phyloP scores from a whole-genome alignment of 768 basidiomycete species.

The Gyrodon lividus region DNA sequence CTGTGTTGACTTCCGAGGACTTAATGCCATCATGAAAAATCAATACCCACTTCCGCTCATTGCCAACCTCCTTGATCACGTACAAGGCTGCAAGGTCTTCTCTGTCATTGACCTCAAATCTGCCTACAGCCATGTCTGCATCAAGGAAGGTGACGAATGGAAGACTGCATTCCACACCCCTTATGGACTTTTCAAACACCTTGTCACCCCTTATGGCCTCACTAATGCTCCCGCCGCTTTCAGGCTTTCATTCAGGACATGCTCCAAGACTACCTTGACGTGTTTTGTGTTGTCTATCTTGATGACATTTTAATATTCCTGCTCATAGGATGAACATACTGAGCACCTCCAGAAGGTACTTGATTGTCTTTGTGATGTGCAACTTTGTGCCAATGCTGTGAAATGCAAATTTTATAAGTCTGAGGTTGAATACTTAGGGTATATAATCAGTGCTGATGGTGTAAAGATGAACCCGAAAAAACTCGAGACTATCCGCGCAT shows the following conservation, averaged over 20 bases:
- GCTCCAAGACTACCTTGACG: slow-evolving; percentile 37
- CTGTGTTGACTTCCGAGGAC: slow-evolving; percentile 33
- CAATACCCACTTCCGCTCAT: slow-evolving; percentile 35
- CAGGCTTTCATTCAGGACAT: slow-evolving; percentile 44
- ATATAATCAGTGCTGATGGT: slow-evolving; percentile 31
- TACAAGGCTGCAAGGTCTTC: slow-evolving; percentile 29
- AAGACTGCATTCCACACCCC: slow-evolving; percentile 43
- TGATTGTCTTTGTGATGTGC: slow-evolving; percentile 25
- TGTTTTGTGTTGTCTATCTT: slow-evolving; percentile 42
- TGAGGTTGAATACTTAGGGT: slow-evolving; percentile 43
- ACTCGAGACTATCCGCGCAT: slow-evolving; percentile 31
- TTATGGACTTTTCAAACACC: slow-evolving; percentile 38
- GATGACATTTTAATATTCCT: slow-evolving; percentile 46
- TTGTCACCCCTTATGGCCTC: slow-evolving; percentile 39
- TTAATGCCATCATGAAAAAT: slow-evolving; percentile 36
- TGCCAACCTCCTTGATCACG: slow-evolving; percentile 28
- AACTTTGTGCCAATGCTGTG: slow-evolving; percentile 28
- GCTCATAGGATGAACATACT: slow-evolving; percentile 33
- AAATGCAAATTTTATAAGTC: slow-evolving; percentile 38
- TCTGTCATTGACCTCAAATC: slow-evolving; percentile 38
- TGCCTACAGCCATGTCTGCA: slow-evolving; percentile 38
- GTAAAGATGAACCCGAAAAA: slow-evolving; percentile 29
- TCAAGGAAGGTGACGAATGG: slow-evolving; percentile 40
- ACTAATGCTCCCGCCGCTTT: slow-evolving; percentile 40
- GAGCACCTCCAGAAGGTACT: slow-evolving; percentile 34